Conservation (phyloP, 1,139 yeast species). For the Yamadazyma sp. region DNA sequence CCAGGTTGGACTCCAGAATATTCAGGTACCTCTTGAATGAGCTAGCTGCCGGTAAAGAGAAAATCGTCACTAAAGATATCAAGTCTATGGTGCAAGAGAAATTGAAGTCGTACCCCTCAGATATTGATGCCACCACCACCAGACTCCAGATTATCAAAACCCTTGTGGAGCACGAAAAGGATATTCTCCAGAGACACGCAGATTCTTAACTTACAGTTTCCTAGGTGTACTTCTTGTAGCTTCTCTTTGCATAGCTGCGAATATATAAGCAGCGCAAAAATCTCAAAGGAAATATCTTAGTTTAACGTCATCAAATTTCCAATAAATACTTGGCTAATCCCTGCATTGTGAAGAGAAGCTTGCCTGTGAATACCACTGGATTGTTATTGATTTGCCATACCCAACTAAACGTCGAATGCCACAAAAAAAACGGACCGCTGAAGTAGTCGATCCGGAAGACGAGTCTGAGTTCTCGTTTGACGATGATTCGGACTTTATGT, state of each 20-base stretch:
- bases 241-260: neutral
- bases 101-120: slow-evolving; percentile 16
- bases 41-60: slow-evolving; percentile 14
- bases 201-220: too few species aligned
- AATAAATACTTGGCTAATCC: too few species aligned
- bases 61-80: slow-evolving; percentile 16
- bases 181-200: slow-evolving; percentile 12
- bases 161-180: slow-evolving; percentile 20
- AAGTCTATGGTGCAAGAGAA: slow-evolving; percentile 23
- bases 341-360: too few species aligned
- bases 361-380: neutral
- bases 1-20: slow-evolving; percentile 17
- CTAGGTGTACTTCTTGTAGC: too few species aligned
- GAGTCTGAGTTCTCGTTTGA: slow-evolving; percentile 15
- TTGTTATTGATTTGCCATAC: too few species aligned
- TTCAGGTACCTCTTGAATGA: slow-evolving; percentile 13
- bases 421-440: neutral
- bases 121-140: neutral
- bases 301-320: neutral
- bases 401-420: neutral
- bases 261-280: neutral
- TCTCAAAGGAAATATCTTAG: neutral
- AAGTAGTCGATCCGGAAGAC: slow-evolving; percentile 1
- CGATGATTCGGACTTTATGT: slow-evolving; percentile 19
- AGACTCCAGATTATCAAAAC: slow-evolving; percentile 12